Evolutionary conservation across 495 filamentous ascomycete species (phyloP), one percentile per base, ranked within the genome.

Genomic region (Astrothelium macrocarpum): DNA sequence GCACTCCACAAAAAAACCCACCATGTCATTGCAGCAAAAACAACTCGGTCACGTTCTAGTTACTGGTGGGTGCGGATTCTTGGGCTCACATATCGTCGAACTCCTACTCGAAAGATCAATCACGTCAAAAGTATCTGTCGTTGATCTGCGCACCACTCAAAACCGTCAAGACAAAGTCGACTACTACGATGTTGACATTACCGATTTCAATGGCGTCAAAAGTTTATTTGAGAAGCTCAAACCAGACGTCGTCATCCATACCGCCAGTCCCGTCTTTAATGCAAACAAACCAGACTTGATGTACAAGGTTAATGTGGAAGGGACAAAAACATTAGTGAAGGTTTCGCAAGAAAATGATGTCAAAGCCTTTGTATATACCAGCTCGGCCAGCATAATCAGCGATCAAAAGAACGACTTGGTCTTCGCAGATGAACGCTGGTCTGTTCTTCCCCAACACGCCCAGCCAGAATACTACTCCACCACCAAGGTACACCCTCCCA

Each of bases 321-420:
- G 94, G 20, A 97, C 93, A 0, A 84, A 82, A 66, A 87, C 79
- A 23, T 78, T 97, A 23, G 75, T 99, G 53, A 83, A 90, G 61
- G 89, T 87, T 16, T 87, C 88, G 60, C 83, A 84, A 66, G 81
- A 88, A 69, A 81, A 82, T 32, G 85, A 84, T 53, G 92, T 96
- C 69, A 96, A 90, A 77, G 95, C 86, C 0, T 88, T 99, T 69
- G 90, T 99, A 32, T 95, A 95, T 78, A 99, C 95, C 2, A 95
- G 90, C 73, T 92, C 89, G 29, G 90, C 90, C 56, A 92, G 89
- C 59, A 84, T 96, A 39, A 82, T 96, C 61, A 90, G 89, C 74
- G 90, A 96, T 72, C 89, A 86, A 62, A 77, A 81, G 69, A 85
- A 77, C 62, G 88, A 96, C 72, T 76, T 99, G 69, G 82, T 93